A percentile compares a stretch with the other conserved stretches of the same genome.
Evolutionary conservation across 495 filamentous ascomycete genomes (phyloP).

Genomic region (Hypoxylon fragiforme): DNA sequence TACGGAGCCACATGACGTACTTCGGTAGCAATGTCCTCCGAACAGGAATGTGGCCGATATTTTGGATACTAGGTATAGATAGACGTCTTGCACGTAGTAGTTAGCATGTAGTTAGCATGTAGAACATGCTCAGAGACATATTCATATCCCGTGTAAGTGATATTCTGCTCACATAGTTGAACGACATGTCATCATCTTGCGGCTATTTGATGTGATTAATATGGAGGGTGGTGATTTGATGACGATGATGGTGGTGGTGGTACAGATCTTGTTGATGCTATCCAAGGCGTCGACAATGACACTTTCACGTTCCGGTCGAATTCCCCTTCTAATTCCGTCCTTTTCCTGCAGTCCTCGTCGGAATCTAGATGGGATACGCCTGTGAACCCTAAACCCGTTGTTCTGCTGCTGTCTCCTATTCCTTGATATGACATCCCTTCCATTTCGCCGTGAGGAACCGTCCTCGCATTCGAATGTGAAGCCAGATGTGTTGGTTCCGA

Average conservation of each 20-base stretch:
- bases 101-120: too few species aligned
- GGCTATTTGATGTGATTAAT: not conserved
- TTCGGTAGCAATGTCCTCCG: too few species aligned
- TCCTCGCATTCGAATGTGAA: slow-evolving; percentile 17
- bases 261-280: slow-evolving; percentile 12
- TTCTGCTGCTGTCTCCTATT: slow-evolving; percentile 9
- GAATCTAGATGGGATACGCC: not conserved
- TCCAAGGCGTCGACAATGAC: slow-evolving; percentile 20
- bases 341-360: slow-evolving; percentile 15
- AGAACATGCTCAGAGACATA: too few species aligned
- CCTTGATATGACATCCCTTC: slow-evolving; percentile 11
- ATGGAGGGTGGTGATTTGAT: slow-evolving; percentile 20
- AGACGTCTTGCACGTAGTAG: too few species aligned
- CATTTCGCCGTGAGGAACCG: slow-evolving; percentile 31
- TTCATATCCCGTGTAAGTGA: too few species aligned
- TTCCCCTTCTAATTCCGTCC: slow-evolving; percentile 29
- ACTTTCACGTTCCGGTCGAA: slow-evolving; percentile 30
- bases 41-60: too few species aligned
- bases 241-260: slow-evolving; percentile 9
- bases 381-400: not conserved
- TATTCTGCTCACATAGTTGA: too few species aligned
- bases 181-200: too few species aligned
- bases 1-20: too few species aligned
- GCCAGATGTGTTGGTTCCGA: slow-evolving; percentile 1
- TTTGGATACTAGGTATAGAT: too few species aligned